phyloP scores from a whole-genome alignment of 2,329 filamentous ascomycete species.

The Pseudogymnoascus sp. region DNA sequence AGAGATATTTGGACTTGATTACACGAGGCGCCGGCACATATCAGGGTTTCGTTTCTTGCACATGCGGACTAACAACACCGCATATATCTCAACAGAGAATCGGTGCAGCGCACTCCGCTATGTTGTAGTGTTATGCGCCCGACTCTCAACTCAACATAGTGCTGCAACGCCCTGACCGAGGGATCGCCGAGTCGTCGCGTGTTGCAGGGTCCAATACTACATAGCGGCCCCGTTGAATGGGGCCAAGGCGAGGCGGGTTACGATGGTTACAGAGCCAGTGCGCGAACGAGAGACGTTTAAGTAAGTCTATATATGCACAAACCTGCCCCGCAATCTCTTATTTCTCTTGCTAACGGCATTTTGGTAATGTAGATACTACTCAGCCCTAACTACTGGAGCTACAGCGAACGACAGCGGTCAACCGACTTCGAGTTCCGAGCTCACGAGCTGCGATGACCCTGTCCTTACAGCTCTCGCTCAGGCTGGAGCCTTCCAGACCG shows the following conservation, averaged over 20 bases:
- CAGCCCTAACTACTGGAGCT: neutral
- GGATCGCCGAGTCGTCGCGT: neutral
- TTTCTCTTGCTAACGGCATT: neutral
- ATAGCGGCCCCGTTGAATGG: neutral
- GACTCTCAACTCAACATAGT: neutral
- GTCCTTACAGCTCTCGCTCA: slow-evolving; percentile 1
- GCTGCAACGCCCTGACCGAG: neutral
- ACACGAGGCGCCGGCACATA: too few species aligned
- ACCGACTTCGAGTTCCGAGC: neutral
- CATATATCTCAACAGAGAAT: neutral
- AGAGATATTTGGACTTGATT: too few species aligned
- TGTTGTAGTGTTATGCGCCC: neutral
- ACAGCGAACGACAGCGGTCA: neutral
- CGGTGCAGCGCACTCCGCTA: neutral
- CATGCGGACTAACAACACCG: neutral
- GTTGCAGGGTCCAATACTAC: neutral
- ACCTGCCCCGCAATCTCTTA: neutral
- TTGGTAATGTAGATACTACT: neutral
- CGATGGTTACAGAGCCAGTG: neutral
- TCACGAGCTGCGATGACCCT: neutral
- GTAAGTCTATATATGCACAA: neutral
- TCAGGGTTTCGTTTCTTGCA: neutral
- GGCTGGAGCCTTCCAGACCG: neutral
- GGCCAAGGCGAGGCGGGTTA: neutral
- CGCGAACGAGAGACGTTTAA: neutral